A percentile compares a stretch with the other conserved stretches of the same genome.
phyloP scores from a whole-genome alignment of 495 filamentous ascomycete genomes.

The Daldinia vernicosa region DNA sequence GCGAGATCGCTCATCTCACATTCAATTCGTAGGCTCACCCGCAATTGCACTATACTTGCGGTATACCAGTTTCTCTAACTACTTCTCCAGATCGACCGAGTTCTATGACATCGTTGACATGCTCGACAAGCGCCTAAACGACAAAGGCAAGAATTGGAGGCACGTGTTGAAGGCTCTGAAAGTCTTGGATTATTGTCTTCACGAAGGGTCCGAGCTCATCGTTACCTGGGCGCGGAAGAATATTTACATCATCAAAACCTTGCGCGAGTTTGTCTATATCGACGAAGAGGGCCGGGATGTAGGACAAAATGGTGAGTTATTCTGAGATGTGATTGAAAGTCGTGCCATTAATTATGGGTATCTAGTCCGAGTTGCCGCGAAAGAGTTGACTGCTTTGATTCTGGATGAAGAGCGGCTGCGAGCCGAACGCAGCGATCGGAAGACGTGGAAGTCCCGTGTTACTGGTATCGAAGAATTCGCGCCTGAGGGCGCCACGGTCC shows the following conservation, averaged over 20 bases:
- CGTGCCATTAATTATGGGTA: constrained; percentile 29
- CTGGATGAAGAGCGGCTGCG: constrained; percentile 94
- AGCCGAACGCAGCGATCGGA: constrained; percentile 88
- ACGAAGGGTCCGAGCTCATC: constrained; percentile 95
- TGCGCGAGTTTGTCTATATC: constrained; percentile 94
- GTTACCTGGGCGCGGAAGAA: constrained; percentile 99
- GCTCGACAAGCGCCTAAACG: constrained; percentile 98
- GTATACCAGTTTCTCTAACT: constrained; percentile 15
- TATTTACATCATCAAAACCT: constrained; percentile 97
- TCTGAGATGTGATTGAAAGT: background rate
- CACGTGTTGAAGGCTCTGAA: constrained; percentile 98
- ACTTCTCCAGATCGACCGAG: constrained; percentile 76
- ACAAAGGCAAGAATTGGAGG: constrained; percentile 99
- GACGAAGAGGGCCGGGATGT: constrained; percentile 96
- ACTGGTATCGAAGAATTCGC: constrained; percentile 88
- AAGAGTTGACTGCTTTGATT: constrained; percentile 93
- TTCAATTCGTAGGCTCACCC: constrained; percentile 82
- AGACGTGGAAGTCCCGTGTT: constrained; percentile 95
- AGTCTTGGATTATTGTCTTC: constrained; percentile 96
- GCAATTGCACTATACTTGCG: background rate
- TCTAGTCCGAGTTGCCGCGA: constrained; percentile 91
- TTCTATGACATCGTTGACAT: constrained; percentile 99
- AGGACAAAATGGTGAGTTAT: constrained; percentile 81
- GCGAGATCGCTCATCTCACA: constrained; percentile 96
- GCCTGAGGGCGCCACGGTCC: constrained; percentile 43